Evolutionary conservation across 1,139 yeast species (phyloP).

Genomic region (Yamadazyma aaseri): DNA sequence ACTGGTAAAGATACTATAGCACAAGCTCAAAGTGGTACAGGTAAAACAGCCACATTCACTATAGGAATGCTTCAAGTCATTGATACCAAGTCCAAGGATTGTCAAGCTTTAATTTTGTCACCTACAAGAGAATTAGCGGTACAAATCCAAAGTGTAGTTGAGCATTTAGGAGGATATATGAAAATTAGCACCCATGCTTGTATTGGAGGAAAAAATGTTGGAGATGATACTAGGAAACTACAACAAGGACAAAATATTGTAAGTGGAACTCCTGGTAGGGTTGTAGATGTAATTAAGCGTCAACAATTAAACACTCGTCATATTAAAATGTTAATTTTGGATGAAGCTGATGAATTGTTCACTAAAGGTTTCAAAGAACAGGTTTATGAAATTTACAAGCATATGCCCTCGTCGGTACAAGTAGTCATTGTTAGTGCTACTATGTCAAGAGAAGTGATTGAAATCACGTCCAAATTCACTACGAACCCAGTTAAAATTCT

Average conservation of each 20-base stretch:
- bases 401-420: slow-evolving; percentile 77
- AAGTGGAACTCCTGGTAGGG: slow-evolving; percentile 97
- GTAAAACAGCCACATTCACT: slow-evolving; percentile 95
- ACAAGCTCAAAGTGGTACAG: slow-evolving; percentile 98
- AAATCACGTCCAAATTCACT: slow-evolving; percentile 84
- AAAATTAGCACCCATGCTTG: slow-evolving; percentile 84
- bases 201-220: slow-evolving; percentile 87
- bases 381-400: slow-evolving; percentile 82
- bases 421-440: slow-evolving; percentile 96
- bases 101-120: slow-evolving; percentile 82
- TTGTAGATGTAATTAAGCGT: slow-evolving; percentile 82
- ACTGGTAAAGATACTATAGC: slow-evolving; percentile 92
- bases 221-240: slow-evolving; percentile 73
- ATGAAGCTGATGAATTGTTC: slow-evolving; percentile 92
- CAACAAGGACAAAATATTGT: slow-evolving; percentile 85
- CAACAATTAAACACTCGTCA: slow-evolving; percentile 64
- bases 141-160: slow-evolving; percentile 84
- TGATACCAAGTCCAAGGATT: slow-evolving; percentile 63
- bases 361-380: slow-evolving; percentile 92
- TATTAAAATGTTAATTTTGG: slow-evolving; percentile 80
- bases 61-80: slow-evolving; percentile 86
- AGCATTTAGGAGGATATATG: slow-evolving; percentile 85
- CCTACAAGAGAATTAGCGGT: slow-evolving; percentile 96
- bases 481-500: slow-evolving; percentile 87
- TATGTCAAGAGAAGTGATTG: slow-evolving; percentile 78